Evolutionary conservation across 768 basidiomycete species (phyloP), one percentile per base, ranked within the genome.

Genomic region (Hydnum rufescens): DNA sequence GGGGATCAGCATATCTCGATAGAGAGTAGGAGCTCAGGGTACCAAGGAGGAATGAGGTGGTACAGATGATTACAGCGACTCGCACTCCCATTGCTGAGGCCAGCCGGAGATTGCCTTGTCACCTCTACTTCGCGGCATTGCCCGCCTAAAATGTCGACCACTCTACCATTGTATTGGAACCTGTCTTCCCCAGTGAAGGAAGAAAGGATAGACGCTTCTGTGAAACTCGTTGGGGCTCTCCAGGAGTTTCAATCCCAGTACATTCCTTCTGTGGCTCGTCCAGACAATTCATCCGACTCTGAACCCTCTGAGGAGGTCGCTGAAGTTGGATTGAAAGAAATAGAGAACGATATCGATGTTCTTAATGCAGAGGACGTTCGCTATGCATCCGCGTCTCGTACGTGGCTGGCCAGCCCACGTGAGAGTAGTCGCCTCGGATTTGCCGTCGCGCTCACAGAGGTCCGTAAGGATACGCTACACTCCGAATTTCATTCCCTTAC

Each of bases 401-500:
- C 93, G 8, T 72, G 92, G 92, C 70, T 99, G 29, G 87, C 84
- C 0, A 92, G 87, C 64, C 83, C 89, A 1, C 71, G 90, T 59
- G 92, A 99, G 63, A 87, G 86, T 64, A 93, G 89, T 64, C 68
- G 93, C 58, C 68, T 96, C 32, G 93, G 93, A 18, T 99, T 96
- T 63, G 88, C 90, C 5, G 93, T 99, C 42, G 89, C 90, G 30
- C 69, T 99, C 58, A 89, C 93, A 0, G 92, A 95, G 72, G 92
- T 93, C 61, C 58, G 75, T 39, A n/a, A 51, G 26, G 30, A n/a
- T n/a, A n/a, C n/a, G n/a, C n/a, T 36, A 31, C 49, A 32, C 49
- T 39, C 49, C 52, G 25, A 16, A 39, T 19, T 8, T 8, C 8
- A 77, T 49, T 42, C 19, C 34, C 51, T 16, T 23, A 42, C 25